phyloP scores from a whole-genome alignment of 2,329 filamentous ascomycete genomes.

The Massarina eburnea region DNA sequence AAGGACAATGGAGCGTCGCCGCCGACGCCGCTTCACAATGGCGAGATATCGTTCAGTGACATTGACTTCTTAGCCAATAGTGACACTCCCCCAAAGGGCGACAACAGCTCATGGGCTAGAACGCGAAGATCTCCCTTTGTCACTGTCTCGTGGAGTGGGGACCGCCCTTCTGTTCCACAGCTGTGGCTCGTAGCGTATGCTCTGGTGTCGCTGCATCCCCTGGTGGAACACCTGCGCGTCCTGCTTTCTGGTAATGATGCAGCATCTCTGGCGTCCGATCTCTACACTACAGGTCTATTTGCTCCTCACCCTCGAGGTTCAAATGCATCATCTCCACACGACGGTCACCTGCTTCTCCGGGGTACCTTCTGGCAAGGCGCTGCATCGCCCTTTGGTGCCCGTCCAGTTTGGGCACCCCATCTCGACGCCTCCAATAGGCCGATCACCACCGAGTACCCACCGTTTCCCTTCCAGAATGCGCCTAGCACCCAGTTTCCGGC shows the following conservation, averaged over 20 bases:
- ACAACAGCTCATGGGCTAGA: constrained; percentile 48
- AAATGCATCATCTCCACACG: constrained; percentile 36
- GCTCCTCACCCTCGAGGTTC: constrained; percentile 45
- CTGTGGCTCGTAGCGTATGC: constrained; percentile 52
- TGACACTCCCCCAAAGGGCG: constrained; percentile 26
- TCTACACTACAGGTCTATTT: constrained; percentile 48
- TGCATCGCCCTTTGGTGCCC: constrained; percentile 45
- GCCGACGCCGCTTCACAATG: constrained; percentile 31
- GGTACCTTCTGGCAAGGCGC: constrained; percentile 52
- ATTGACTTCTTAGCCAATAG: constrained; percentile 26
- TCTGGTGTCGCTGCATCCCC: constrained; percentile 47
- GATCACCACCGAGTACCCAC: constrained; percentile 45
- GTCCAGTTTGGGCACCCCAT: constrained; percentile 44
- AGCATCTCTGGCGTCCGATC: constrained; percentile 42
- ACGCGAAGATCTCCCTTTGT: constrained; percentile 48
- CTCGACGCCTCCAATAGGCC: constrained; percentile 37
- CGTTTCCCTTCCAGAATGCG: constrained; percentile 47
- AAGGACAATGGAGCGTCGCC: constrained; percentile 23
- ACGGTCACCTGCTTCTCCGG: constrained; percentile 53
- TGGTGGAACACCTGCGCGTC: constrained; percentile 50
- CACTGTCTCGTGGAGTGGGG: constrained; percentile 45
- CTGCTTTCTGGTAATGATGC: constrained; percentile 42
- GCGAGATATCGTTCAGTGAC: constrained; percentile 32
- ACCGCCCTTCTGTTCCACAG: constrained; percentile 47
- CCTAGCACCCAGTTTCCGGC: constrained; percentile 52